Evolutionary conservation across 176 grass and related monocot species (phyloP), one percentile per base, ranked within the genome.

Genomic region (Paspalum vaginatum): DNA sequence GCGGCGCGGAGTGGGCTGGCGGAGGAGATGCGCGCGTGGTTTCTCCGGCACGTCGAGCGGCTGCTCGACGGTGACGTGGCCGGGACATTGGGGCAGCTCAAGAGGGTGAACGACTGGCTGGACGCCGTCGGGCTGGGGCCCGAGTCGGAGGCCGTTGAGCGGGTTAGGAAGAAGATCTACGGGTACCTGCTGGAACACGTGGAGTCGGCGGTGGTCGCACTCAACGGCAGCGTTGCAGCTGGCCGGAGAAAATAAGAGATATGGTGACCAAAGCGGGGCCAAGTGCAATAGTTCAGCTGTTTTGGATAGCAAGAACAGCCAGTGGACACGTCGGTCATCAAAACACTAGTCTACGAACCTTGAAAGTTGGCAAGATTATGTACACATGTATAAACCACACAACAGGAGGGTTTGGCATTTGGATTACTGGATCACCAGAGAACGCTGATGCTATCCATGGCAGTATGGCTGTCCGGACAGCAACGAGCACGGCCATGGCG

Each of bases 81-180:
- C 18, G 86, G 79, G 22, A 92, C 77, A 75, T 70, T 89, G 37
- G 87, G 86, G 62, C 90, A 92, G 86, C 83, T 92, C 38, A 92
- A 81, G 86, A 75, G 81, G 70, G 79, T 92, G 15, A 89, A 89
- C 70, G 90, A 89, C 64, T 92, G 90, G 90, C 86, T 92, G 64
- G 86, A 84, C 6, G 63, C 20, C 52, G 68, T 20, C 7, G 24
- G 47, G 7, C 2, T 4, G 1, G 69, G n/a, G 2, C 9, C 68
- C 54, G 79, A 80, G 56, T 22, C 68, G 47, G 83, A 72, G 15
- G 84, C 62, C 22, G 58, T 72, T 5, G 86, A 89, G 43, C 48
- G 83, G 49, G 49, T 89, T 22, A 86, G 80, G 79, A 83, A 84
- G 86, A 92, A 92, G 83, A 92, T 92, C 27, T 89, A 88, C 18